A percentile compares a stretch with the other conserved stretches of the same genome.
These are phyloP conservation scores for Ormosia emarginata DNA, from an alignment of 306 rosid genomes.

Conservation along the genomic window DNA sequence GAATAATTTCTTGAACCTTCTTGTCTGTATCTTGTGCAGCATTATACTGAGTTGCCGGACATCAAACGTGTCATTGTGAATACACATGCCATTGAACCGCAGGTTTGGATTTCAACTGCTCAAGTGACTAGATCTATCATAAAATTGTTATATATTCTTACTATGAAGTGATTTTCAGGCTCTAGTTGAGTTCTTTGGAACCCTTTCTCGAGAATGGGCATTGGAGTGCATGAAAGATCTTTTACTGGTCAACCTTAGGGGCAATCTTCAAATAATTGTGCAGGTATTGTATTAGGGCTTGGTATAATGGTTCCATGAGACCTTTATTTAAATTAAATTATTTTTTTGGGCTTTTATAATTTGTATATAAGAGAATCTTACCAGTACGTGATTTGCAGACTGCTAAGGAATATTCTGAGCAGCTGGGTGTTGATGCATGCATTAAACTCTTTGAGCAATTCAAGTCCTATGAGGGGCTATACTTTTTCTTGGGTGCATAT, in stretches of 20 bases:
- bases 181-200: constrained; percentile 79
- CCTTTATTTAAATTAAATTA: not conserved
- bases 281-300: constrained; percentile 40
- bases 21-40: constrained; percentile 42
- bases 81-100: constrained; percentile 84
- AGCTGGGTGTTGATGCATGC: constrained; percentile 78
- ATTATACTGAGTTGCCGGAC: constrained; percentile 70
- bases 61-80: constrained; percentile 70
- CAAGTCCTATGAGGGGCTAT: constrained; percentile 81
- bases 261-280: constrained; percentile 81
- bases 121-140: not conserved
- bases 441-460: constrained; percentile 79
- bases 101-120: constrained; percentile 43
- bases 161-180: constrained; percentile 40
- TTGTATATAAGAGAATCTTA: not conserved
- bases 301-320: not conserved
- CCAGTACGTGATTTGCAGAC: constrained; percentile 39
- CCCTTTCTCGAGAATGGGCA: constrained; percentile 78
- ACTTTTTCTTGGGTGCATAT: constrained; percentile 79
- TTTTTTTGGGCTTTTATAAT: not conserved
- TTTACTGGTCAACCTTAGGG: constrained; percentile 74
- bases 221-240: constrained; percentile 91
- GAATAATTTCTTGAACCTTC: not conserved
- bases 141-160: constrained; percentile 10
- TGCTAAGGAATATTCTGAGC: constrained; percentile 85